Base-by-base conservation (phyloP, 1,284 basidiomycete species). In the Trichosporon inkin region DNA sequence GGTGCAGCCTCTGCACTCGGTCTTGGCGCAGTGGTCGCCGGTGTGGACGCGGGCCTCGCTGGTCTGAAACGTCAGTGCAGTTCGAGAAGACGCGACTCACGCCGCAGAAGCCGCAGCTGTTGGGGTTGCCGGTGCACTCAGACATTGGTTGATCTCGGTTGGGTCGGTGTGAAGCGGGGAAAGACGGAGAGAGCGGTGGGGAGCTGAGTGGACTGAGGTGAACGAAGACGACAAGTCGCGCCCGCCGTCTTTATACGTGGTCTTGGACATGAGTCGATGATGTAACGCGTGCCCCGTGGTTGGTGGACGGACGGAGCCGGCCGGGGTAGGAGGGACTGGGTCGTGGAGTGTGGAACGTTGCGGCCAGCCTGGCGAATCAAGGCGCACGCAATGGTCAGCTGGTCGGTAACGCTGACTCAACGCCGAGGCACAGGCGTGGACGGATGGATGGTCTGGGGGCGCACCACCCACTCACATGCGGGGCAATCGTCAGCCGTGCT, bases 51-150 rank as follows among this genome's bases (percentile, higher is more conserved):
- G 53, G 39, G 47, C 47, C 41, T 37, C 20, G 16, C 34, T 24
- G 20, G 53, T 55, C 6, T 51, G 62, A 17, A 16, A 41, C 10
- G 44, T 49, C 44, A 49, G 44, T 24, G 14, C 2, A 8, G 2
- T 19, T 16, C 38, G 14, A 32, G 8, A 32, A 5, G 28, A 8
- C 3, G 38, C 7, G 6, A 71, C 71, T 69, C 41, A 72, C 71
- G 49, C 71, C 70, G 70, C 75, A 76, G 75, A 75, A 75, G 58
- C 60, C 57, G 61, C 74, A 76, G 67, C 70, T 66, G 62, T 63
- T 24, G 54, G 75, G 75, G 68, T 76, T 71, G 55, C 75, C 75
- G 37, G 71, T 67, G 71, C 75, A 76, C 56, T 60, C n/a, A 38
- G 63, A 53, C 62, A 63, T 63, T 22, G 47, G 54, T 40, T n/a